phyloP scores from a whole-genome alignment of 305 asterid species.

The Nicotiana rustica region DNA sequence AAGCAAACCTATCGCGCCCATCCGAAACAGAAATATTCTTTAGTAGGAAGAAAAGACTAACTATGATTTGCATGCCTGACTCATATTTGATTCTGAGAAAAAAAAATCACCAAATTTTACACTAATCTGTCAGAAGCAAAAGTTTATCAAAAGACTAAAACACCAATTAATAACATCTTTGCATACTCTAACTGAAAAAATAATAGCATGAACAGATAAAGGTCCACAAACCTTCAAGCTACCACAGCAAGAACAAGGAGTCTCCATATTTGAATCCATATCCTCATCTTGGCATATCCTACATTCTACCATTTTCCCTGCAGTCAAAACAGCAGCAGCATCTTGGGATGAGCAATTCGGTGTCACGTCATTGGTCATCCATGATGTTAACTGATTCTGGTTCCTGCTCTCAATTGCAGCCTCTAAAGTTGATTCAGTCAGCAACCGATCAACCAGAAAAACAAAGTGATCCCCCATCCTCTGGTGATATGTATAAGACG shows the following conservation, averaged over 20 bases:
- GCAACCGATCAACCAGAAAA: constrained; percentile 85
- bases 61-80: background rate
- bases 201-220: background rate
- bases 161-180: constrained; percentile 6
- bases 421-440: constrained; percentile 85
- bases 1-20: constrained; percentile 23
- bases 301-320: constrained; percentile 77
- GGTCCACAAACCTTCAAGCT: constrained; percentile 79
- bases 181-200: background rate
- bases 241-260: constrained; percentile 93
- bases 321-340: constrained; percentile 52
- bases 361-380: constrained; percentile 42
- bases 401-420: constrained; percentile 78
- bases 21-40: background rate
- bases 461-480: constrained; percentile 95
- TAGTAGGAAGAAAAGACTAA: background rate
- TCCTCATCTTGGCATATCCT: constrained; percentile 95
- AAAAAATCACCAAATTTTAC: background rate
- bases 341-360: constrained; percentile 49
- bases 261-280: constrained; percentile 74
- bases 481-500: background rate
- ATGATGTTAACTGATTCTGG: constrained; percentile 47
- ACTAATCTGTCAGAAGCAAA: constrained; percentile 9
- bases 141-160: background rate
- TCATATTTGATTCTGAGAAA: background rate